Base-by-base conservation (phyloP, 2,329 filamentous ascomycete genomes). In the Ophiostoma ulmi region DNA sequence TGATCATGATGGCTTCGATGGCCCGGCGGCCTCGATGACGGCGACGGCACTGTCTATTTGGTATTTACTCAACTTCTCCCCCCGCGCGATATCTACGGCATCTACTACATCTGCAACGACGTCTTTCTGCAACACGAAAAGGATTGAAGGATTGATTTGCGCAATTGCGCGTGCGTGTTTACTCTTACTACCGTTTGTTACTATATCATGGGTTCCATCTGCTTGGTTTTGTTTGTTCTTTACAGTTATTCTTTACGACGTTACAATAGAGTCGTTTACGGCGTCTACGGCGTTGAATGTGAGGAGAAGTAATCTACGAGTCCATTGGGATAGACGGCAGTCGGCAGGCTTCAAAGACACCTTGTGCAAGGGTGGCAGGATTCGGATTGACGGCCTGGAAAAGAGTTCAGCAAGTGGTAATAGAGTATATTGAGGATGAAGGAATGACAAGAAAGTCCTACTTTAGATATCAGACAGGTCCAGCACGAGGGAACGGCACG, bases 191-290 rank as follows among this genome's bases (percentile, higher is more conserved):
- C 35, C 35, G 36, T 69, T 36, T 69, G 67, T 69, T 61, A 55
- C 67, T 68, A 58, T 69, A 61, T 58, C 36, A 55, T 61, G 67
- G 67, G 67, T 39, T 69, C n/a, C 35, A 22, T 68, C 3, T 69
- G 41, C 66, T 55, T 68, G 41, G 66, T 55, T 36, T 67, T 67
- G 14, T 35, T 44, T 48, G 36, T 20, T 41, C 22, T 67, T 44
- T 48, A 20, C 44, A 48, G 44, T 48, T 41, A 41, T 17, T 7
- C 3, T 66, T 20, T 67, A 67, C 65, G 39, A 31, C 65, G 14
- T 67, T 67, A 17, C 61, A 64, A 36, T 58, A 31, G 52, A 58
- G 52, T 58, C 52, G 52, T 26, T n/a, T 26, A 58, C 52, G 52
- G 52, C 22, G 22, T 58, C n/a, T n/a, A 20, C 17, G 52, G 52